Conservation (phyloP, 2,329 filamentous ascomycete species). For the Fusarium nurragi region DNA sequence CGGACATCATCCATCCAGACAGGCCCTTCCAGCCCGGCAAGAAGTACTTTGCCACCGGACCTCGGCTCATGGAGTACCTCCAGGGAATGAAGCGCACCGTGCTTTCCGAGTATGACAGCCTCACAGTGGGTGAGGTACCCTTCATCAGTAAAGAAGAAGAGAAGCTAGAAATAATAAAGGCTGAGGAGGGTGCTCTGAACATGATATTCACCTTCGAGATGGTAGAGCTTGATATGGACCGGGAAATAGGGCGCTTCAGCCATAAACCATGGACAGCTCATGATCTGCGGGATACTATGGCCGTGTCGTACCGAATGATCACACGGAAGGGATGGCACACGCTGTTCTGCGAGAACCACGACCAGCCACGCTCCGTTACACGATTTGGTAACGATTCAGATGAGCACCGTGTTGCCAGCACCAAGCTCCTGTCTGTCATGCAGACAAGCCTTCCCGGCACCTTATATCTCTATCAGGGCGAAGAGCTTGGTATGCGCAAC, state of each 20-base stretch:
- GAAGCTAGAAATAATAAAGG: not conserved
- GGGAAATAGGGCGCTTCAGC: not conserved
- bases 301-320: not conserved
- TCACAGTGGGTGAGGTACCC: slow-evolving; percentile 71
- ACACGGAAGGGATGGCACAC: not conserved
- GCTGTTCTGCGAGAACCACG: slow-evolving; percentile 69
- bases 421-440: slow-evolving; percentile 68
- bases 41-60: slow-evolving; percentile 70
- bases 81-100: slow-evolving; percentile 69
- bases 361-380: slow-evolving; percentile 68
- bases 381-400: slow-evolving; percentile 62
- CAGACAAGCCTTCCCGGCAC: slow-evolving; percentile 65
- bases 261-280: not conserved
- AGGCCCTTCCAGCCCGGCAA: slow-evolving; percentile 61
- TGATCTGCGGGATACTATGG: not conserved
- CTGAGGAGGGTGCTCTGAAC: not conserved
- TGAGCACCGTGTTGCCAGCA: slow-evolving; percentile 57
- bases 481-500: slow-evolving; percentile 72
- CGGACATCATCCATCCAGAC: slow-evolving; percentile 59
- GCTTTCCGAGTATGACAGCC: slow-evolving; percentile 67
- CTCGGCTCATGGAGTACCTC: slow-evolving; percentile 73
- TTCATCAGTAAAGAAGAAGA: slow-evolving; percentile 64
- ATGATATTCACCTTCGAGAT: slow-evolving; percentile 15
- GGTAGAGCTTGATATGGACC: not conserved
- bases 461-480: slow-evolving; percentile 72